Conservation (phyloP, 495 filamentous ascomycete species). For the Penicillium daleae region DNA sequence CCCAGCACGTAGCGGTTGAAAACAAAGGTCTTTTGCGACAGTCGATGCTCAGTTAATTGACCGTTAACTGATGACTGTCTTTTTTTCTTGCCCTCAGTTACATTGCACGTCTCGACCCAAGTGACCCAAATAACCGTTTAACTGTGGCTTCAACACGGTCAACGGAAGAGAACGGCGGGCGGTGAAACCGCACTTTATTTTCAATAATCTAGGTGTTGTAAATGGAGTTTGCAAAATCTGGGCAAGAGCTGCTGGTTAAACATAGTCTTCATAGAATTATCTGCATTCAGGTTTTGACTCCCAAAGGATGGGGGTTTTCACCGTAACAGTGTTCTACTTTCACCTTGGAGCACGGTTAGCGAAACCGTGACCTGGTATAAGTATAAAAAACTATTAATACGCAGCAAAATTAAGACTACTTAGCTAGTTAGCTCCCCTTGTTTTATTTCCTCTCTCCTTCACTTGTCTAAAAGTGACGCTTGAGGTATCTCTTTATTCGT, state of each 20-base stretch:
- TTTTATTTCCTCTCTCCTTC: neutral
- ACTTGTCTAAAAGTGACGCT: neutral
- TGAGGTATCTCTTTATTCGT: neutral
- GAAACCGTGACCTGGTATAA: neutral
- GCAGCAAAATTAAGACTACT: conserved; percentile 1
- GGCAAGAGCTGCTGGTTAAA: conserved; percentile 8
- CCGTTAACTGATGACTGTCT: too few species aligned
- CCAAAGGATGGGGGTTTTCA: neutral
- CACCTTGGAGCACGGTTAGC: neutral
- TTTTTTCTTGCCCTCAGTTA: neutral
- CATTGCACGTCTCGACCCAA: neutral
- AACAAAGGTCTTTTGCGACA: conserved; percentile 7
- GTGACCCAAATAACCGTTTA: neutral
- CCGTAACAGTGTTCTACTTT: neutral
- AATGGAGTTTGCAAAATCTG: neutral
- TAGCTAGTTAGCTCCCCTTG: neutral
- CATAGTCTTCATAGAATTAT: conserved; percentile 9
- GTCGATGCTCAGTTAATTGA: neutral
- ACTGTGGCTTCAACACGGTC: neutral
- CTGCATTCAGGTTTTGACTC: neutral
- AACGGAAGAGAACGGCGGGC: conserved; percentile 2
- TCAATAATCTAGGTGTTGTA: conserved; percentile 6
- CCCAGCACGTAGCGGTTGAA: neutral
- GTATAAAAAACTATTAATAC: conserved; percentile 1
- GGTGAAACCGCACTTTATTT: conserved; percentile 8